Evolutionary conservation across 2,329 filamentous ascomycete genomes (phyloP).

Genomic region (Verticillium alfalfae): DNA sequence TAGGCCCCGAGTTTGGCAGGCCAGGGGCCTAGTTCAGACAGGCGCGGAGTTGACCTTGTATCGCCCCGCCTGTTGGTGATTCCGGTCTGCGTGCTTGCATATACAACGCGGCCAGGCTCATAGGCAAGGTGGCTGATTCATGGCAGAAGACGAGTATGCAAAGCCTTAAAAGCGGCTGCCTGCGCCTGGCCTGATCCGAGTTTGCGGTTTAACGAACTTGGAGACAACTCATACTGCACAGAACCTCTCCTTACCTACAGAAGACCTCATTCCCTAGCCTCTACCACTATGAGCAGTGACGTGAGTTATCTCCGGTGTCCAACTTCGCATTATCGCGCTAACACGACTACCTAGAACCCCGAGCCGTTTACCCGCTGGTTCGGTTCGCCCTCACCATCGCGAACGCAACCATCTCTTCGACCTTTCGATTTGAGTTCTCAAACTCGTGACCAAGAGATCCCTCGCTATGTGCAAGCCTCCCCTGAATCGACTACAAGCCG

Average conservation of each 20-base stretch:
- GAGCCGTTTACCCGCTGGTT: not conserved
- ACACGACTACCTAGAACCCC: not conserved
- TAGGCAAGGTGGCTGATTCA: not conserved
- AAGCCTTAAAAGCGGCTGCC: not conserved
- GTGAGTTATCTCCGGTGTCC: not conserved
- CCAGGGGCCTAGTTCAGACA: too few species aligned
- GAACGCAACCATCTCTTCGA: not conserved
- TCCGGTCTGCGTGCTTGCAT: not conserved
- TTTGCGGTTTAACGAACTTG: too few species aligned
- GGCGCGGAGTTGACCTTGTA: not conserved
- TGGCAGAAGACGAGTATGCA: not conserved
- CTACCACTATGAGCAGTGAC: not conserved
- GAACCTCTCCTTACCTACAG: too few species aligned
- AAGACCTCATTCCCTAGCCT: too few species aligned
- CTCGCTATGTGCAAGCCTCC: not conserved
- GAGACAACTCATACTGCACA: too few species aligned
- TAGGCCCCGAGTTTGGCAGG: not conserved
- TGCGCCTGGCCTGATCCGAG: too few species aligned
- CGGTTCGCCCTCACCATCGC: too few species aligned
- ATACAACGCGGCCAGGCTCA: not conserved
- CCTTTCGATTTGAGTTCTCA: not conserved
- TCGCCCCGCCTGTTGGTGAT: not conserved
- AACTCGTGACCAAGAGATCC: not conserved
- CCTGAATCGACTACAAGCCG: not conserved
- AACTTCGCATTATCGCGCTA: not conserved